phyloP scores from a whole-genome alignment of 495 filamentous ascomycete species.

The Rhizodiscina lignyota region DNA sequence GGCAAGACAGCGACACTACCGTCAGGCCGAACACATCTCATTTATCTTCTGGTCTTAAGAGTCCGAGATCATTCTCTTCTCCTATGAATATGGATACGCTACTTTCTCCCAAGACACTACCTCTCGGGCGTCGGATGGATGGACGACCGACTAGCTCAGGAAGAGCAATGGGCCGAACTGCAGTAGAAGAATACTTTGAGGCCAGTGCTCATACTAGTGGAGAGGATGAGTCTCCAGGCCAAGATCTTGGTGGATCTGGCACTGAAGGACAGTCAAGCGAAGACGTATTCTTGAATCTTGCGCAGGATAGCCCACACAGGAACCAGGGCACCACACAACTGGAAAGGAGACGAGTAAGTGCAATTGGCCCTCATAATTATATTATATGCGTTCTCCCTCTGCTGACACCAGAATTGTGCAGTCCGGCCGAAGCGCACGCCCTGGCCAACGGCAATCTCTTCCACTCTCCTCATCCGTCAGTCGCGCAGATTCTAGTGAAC shows the following conservation, averaged over 20 bases:
- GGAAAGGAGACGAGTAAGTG: no score
- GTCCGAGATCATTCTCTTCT: no score
- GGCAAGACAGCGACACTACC: neutral
- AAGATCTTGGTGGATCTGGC: neutral
- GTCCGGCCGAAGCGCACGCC: neutral
- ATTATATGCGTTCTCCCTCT: neutral
- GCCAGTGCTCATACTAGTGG: neutral
- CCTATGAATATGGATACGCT: no score
- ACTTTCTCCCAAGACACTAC: neutral
- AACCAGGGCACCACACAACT: constrained; percentile 19
- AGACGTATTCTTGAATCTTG: constrained; percentile 50
- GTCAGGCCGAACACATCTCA: neutral
- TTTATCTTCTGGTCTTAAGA: no score
- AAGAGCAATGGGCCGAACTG: neutral
- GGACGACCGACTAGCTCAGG: neutral
- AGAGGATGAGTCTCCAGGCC: neutral
- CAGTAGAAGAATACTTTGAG: neutral
- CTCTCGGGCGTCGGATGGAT: neutral
- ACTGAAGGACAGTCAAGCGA: constrained; percentile 21
- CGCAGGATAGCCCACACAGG: constrained; percentile 33
- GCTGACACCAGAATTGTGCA: neutral
- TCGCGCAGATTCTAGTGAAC: neutral
- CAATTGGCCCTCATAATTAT: neutral
- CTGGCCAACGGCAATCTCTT: neutral
- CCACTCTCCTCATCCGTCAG: constrained; percentile 21